A percentile compares a stretch with the other conserved stretches of the same genome.
These are phyloP conservation scores for Raphanus hybrid DNA, from an alignment of 441 rosid species.

Conservation along the genomic window DNA sequence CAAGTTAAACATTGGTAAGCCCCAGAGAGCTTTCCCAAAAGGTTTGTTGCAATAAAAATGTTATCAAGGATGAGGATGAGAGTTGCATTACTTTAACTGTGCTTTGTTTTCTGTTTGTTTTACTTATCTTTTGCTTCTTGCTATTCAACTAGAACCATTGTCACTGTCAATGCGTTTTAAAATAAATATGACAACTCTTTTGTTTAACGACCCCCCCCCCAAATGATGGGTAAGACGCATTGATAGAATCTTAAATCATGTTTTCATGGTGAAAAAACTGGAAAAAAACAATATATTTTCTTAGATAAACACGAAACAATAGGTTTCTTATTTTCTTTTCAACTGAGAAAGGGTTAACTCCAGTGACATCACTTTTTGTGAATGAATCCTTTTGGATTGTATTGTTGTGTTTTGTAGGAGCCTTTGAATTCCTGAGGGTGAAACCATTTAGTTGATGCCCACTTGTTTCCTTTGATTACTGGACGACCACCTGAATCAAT, in stretches of 20 bases:
- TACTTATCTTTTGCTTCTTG: too few species aligned
- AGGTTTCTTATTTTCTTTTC: not conserved
- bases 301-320: not conserved
- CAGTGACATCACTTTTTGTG: too few species aligned
- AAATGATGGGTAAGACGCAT: too few species aligned
- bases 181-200: constrained; percentile 4
- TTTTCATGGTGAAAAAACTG: too few species aligned
- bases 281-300: not conserved
- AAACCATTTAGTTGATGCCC: constrained; percentile 87
- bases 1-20: too few species aligned
- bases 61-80: too few species aligned
- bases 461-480: constrained; percentile 78
- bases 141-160: not conserved
- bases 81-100: too few species aligned
- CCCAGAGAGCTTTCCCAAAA: too few species aligned
- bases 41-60: too few species aligned
- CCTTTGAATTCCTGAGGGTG: constrained; percentile 50
- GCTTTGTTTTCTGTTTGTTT: too few species aligned
- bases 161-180: not conserved
- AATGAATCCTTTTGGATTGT: not conserved
- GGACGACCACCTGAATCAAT: constrained; percentile 67
- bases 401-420: constrained; percentile 26
- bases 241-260: too few species aligned
- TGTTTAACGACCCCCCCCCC: too few species aligned
- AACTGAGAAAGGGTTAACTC: not conserved